These are phyloP conservation scores for Clohesyomyces aquaticus DNA, from an alignment of 495 filamentous ascomycete genomes.

Conservation along the genomic window DNA sequence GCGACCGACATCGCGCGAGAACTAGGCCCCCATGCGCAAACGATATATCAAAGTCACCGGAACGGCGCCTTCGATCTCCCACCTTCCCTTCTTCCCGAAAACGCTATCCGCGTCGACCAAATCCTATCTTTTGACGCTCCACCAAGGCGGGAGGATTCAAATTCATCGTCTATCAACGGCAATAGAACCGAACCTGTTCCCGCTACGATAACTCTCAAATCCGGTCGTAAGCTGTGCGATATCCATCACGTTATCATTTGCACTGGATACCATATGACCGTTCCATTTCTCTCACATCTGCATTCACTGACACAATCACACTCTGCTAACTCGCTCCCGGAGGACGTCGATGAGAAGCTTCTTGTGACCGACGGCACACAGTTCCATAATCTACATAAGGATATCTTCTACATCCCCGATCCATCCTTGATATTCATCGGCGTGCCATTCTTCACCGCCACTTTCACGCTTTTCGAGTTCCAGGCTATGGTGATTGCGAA, in stretches of 20 bases:
- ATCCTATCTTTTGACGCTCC: slow-evolving; percentile 47
- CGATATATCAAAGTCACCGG: slow-evolving; percentile 63
- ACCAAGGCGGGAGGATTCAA: too few relatives aligned
- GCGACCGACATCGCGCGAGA: slow-evolving; percentile 64
- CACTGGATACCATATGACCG: slow-evolving; percentile 67
- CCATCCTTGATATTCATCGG: slow-evolving; percentile 66
- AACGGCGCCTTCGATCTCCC: slow-evolving; percentile 62
- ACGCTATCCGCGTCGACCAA: slow-evolving; percentile 56
- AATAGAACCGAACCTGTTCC: slow-evolving; percentile 23
- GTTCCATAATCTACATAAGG: slow-evolving; percentile 68
- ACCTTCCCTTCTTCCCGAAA: slow-evolving; percentile 53
- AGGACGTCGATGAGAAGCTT: slow-evolving; percentile 53
- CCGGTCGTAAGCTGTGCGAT: slow-evolving; percentile 51
- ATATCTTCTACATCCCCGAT: slow-evolving; percentile 70
- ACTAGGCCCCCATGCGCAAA: slow-evolving; percentile 53
- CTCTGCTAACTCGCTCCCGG: slow-evolving; percentile 32
- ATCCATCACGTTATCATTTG: slow-evolving; percentile 63
- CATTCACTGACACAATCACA: slow-evolving; percentile 44
- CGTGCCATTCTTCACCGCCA: slow-evolving; percentile 62
- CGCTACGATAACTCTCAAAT: slow-evolving; percentile 48
- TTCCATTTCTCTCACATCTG: too few relatives aligned
- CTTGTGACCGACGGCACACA: slow-evolving; percentile 67
- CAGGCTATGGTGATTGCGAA: slow-evolving; percentile 64
- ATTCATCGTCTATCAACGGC: too few relatives aligned
- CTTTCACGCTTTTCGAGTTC: slow-evolving; percentile 68